These are phyloP conservation scores for Rhizophagus clarus DNA, from an alignment of 192 early-diverging fungal species.

Conservation along the genomic window DNA sequence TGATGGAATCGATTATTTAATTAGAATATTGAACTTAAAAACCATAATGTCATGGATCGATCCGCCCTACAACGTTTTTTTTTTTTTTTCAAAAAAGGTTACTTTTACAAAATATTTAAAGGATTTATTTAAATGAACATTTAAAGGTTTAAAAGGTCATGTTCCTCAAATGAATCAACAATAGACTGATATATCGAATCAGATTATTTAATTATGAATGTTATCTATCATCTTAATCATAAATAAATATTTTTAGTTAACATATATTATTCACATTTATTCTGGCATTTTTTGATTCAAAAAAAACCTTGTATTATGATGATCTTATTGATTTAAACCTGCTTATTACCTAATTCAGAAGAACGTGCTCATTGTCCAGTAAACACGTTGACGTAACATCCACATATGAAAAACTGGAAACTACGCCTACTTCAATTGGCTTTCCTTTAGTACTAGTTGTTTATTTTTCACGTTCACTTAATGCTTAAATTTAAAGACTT, in stretches of 20 bases:
- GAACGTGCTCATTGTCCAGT: too few relatives aligned
- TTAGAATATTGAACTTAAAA: neutral
- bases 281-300: too few relatives aligned
- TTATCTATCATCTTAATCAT: too few relatives aligned
- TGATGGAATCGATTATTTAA: too few relatives aligned
- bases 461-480: conserved; percentile 6
- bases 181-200: neutral
- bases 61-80: neutral
- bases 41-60: neutral
- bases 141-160: neutral
- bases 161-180: neutral
- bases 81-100: neutral
- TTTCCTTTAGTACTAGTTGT: neutral
- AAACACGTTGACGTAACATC: too few relatives aligned
- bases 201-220: too few relatives aligned
- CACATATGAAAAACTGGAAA: neutral
- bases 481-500: conserved; percentile 7
- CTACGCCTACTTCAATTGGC: too few relatives aligned
- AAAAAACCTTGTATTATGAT: too few relatives aligned
- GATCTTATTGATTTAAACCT: too few relatives aligned
- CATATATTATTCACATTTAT: too few relatives aligned
- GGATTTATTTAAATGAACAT: neutral
- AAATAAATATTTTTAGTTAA: too few relatives aligned
- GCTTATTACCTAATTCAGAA: too few relatives aligned
- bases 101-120: neutral